Evolutionary conservation across 345 rosid species (phyloP), one percentile per base, ranked within the genome.

Genomic region (Turnera subulata): DNA sequence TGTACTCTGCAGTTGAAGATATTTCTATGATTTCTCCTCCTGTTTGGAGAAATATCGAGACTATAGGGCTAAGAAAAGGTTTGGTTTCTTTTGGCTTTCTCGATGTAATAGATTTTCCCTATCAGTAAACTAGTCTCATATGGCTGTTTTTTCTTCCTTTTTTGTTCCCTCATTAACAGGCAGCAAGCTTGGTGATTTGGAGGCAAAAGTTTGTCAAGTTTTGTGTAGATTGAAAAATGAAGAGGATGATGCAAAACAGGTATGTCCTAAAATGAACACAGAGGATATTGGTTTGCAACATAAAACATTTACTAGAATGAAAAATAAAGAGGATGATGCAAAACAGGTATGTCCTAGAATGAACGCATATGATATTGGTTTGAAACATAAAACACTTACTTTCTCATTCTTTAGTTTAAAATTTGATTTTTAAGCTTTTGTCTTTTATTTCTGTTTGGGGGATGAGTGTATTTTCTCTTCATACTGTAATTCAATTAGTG

Each of bases 201-300:
- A 85, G 78, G 81, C 73, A 74, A 80, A 70, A 63, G 84, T 80
- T 59, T 85, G 92, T 69, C 79, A 79, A 64, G 86, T 79, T 42
- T 74, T 88, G 53, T 83, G 89, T 80, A 78, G 80, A 62, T 67
- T 88, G 83, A 78, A 79, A 76, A 71, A 70, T 71, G 82, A 79
- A 69, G 92, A 82, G 40, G 77, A 76, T 64, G 88, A 70, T 43
- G 86, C 74, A 52, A 81, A 77, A 75, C 81, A 85, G 88, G 96
- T 88, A 73, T 55, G 49, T 51, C 48, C 35, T 57, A 45, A 53
- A 35, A 57, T 20, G 50, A 16, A 50, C 40, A 8, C 35, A 29
- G 4, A 8, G 4, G 35, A 29, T 29, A 29, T 29, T 29, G 4
- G 35, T 29, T 4, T 29, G 35, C 35, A 29, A 8, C 35, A 29